phyloP scores from a whole-genome alignment of 768 basidiomycete genomes.

The Termitomyces sp. region DNA sequence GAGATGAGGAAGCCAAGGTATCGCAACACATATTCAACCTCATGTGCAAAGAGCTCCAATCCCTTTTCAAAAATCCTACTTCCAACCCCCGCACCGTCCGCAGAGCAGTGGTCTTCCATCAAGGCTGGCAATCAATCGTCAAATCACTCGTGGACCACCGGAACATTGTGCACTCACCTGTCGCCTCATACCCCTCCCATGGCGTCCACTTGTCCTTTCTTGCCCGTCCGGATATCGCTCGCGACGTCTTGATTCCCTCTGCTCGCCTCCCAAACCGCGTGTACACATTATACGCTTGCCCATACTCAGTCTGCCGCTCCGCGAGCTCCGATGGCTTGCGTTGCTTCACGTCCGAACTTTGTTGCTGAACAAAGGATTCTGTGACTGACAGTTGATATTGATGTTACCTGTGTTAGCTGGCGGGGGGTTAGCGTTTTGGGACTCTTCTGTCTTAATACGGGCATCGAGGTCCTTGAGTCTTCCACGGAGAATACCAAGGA shows the following conservation, averaged over 20 bases:
- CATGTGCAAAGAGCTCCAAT: no score
- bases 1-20: no score
- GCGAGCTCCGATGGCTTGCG: constrained; percentile 50
- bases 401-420: constrained; percentile 9
- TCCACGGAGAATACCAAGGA: constrained; percentile 60
- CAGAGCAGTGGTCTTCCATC: constrained; percentile 93
- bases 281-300: constrained; percentile 83
- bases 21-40: no score
- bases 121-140: constrained; percentile 49
- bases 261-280: constrained; percentile 90
- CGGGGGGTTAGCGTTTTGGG: constrained; percentile 11
- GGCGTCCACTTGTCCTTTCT: constrained; percentile 70
- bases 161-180: constrained; percentile 50
- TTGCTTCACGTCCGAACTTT: constrained; percentile 50
- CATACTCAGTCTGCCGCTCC: constrained; percentile 66
- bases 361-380: constrained; percentile 23
- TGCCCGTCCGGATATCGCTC: constrained; percentile 78
- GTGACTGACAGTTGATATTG: constrained; percentile 2
- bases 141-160: background rate
- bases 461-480: constrained; percentile 48
- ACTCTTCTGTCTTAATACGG: constrained; percentile 31
- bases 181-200: constrained; percentile 94
- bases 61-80: no score
- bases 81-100: constrained; percentile 63
- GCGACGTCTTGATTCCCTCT: constrained; percentile 78